These are phyloP conservation scores for Micractinium sp. DNA, from an alignment of 139 green algal genomes.

Conservation along the genomic window DNA sequence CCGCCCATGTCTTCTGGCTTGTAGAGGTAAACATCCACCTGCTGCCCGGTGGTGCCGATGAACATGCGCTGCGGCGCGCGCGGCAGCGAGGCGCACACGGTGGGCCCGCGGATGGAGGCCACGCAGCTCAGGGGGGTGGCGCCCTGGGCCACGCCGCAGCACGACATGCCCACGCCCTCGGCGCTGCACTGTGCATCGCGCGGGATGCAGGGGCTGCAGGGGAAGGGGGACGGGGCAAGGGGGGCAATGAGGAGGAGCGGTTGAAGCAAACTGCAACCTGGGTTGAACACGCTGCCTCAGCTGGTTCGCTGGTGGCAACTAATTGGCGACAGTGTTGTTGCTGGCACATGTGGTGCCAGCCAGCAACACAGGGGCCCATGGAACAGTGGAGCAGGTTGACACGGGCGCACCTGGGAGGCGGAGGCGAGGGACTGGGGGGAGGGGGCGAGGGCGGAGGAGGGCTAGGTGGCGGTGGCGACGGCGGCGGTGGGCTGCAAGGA, in stretches of 20 bases:
- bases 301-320: neutral
- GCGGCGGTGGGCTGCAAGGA: neutral
- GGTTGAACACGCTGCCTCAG: no score
- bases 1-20: neutral
- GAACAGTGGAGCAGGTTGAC: neutral
- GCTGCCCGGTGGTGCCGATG: neutral
- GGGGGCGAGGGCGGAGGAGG: neutral
- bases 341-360: no score
- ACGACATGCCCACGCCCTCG: neutral
- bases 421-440: neutral
- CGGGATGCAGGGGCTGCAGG: conserved; percentile 6
- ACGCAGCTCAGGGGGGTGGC: neutral
- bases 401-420: neutral
- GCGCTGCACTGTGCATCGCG: neutral
- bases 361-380: no score
- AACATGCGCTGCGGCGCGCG: neutral
- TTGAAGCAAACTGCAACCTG: neutral
- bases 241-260: neutral
- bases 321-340: no score
- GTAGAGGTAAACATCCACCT: conserved; percentile 6
- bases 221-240: neutral
- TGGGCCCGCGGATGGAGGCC: neutral
- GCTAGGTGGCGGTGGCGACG: neutral
- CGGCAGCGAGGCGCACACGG: neutral
- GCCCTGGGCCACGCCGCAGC: neutral